Evolutionary conservation across 306 rosid genomes (phyloP), one percentile per base, ranked within the genome.

Genomic region (Trifolium dubium): DNA sequence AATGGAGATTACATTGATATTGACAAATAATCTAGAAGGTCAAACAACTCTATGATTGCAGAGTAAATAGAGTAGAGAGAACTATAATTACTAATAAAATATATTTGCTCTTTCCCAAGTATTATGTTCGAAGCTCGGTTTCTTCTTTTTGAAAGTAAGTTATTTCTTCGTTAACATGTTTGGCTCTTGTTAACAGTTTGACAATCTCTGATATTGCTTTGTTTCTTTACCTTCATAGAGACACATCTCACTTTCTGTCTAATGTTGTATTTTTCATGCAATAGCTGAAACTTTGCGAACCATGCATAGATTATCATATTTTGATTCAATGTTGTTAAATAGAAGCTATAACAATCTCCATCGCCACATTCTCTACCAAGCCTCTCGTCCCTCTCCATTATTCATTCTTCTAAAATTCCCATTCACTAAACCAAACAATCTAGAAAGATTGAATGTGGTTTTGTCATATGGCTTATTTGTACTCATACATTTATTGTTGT

Each of bases 21-120:
- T 61, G 44, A 28, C 44, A 6, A n/a, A 61, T 9, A 5, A 31
- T 34, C 3, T 31, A 34, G 67, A 62, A 34, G 28, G 17, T 1
- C 44, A 62, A n/a, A 5, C 6, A 61, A 61, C 19, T 61, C 67
- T 61, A 61, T 61, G 19, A 61, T 61, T 37, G 32, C 32, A 37
- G 69, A n/a, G n/a, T 35, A 17, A 39, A 37, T 37, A 63, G 47
- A 63, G 49, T 18, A 4, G 32, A 5, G 50, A 64, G 8, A 64
- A 17, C n/a, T 63, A 37, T 1, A 9, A 5, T 35, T 8, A 17
- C 30, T 18, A 10, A 5, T 35, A 39, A 10, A 64, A 40, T 64
- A 50, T 17, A n/a, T n/a, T 40, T 30, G n/a, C 2, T 39, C 50
- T 37, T 17, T 18, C 4, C 47, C 32, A 64, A 15, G 49, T 1